These are phyloP conservation scores for Myxozyma vanderwaltii DNA, from an alignment of 805 yeast genomes.

Conservation along the genomic window DNA sequence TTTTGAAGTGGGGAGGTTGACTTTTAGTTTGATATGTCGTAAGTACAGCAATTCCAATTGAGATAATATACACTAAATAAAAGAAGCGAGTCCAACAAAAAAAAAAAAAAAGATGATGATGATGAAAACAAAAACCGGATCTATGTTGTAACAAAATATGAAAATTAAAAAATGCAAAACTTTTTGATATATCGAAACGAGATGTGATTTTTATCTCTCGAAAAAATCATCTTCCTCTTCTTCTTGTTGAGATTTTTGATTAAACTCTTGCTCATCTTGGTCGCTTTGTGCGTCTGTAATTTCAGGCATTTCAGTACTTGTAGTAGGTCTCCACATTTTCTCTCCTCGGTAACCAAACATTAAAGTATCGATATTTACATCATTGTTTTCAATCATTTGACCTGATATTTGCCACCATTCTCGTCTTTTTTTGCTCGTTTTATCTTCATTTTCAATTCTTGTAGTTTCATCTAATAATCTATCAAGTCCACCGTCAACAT, in stretches of 20 bases:
- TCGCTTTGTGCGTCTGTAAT: not conserved
- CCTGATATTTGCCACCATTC: conserved; percentile 22
- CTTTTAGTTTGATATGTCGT: too few relatives aligned
- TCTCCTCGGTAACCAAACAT: conserved; percentile 21
- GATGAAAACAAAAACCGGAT: too few relatives aligned
- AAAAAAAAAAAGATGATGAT: too few relatives aligned
- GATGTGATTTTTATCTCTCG: conserved; percentile 1
- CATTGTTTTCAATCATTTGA: conserved; percentile 13
- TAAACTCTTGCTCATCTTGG: not conserved
- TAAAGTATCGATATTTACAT: conserved; percentile 22
- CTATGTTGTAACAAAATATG: too few relatives aligned
- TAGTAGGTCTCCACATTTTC: not conserved
- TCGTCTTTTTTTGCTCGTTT: conserved; percentile 15
- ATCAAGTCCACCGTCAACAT: conserved; percentile 28
- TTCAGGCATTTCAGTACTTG: not conserved
- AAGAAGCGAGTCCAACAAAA: too few relatives aligned
- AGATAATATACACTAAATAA: too few relatives aligned
- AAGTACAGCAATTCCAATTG: too few relatives aligned
- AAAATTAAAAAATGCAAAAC: not conserved
- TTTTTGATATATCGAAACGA: not conserved
- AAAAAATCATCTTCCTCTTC: conserved; percentile 29
- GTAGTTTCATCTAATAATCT: not conserved
- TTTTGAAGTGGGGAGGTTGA: too few relatives aligned
- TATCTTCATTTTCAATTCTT: conserved; percentile 6
- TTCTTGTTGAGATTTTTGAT: not conserved